Evolutionary conservation across 2,329 filamentous ascomycete genomes (phyloP), one percentile per base, ranked within the genome.

Genomic region (Sclerotinia borealis): DNA sequence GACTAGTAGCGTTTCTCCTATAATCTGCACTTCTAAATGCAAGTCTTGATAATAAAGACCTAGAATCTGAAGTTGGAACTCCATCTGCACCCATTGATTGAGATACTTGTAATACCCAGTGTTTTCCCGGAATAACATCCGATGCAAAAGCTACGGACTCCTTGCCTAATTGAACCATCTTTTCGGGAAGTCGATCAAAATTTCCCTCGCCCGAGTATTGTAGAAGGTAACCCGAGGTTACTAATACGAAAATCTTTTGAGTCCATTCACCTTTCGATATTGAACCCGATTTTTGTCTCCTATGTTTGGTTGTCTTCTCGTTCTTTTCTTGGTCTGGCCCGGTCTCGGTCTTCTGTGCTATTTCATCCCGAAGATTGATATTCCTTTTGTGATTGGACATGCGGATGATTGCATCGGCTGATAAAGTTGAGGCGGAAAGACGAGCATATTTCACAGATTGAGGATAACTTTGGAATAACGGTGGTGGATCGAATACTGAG

Each of bases 401-500:
- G 65, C 88, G 84, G 58, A 92, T 74, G 52, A 95, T 83, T 1
- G 83, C 77, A 65, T 96, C 92, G 1, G 88, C 83, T 1, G 89
- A 85, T 13, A 89, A 76, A 2, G 82, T 84, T 43, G 88, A 88
- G 19, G 89, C 83, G 31, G 87, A 83, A 3, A 96, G 79, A 19
- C 83, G 85, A 13, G 85, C 86, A 74, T 95, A 85, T 71, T 90
- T 92, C 68, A 91, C 83, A 3, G 91, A 86, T 75, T 96, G 92
- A 0, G 91, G 89, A 73, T 92, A 96, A 15, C 91, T 92, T 74
- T 96, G 90, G 74, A 93, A 96, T 15, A 97, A 78, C 2, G 92
- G 90, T 8, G 91, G 90, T 19, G 87, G 83, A 63, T 85, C 83
- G 87, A 87, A 91, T 15, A 70, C 72, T 63, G 70, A 62, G 22